Base-by-base conservation (phyloP, 768 basidiomycete genomes). In the Mycena vulgaris region DNA sequence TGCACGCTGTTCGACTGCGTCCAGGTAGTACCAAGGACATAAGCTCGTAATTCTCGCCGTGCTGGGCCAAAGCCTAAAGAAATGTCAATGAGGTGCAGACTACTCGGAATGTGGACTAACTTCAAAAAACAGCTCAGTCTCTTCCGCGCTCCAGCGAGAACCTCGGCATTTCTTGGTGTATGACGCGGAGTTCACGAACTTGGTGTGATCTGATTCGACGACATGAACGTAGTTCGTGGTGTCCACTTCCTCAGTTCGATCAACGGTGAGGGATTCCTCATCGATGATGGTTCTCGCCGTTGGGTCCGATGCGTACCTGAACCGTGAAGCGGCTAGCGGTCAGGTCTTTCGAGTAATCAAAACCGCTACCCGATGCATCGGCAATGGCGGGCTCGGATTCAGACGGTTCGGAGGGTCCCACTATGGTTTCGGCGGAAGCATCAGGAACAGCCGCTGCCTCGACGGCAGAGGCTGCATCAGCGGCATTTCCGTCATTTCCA, bases 41-140 rank as follows among this genome's bases (percentile, higher is more conserved):
- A 47, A 97, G 87, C 78, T 97, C 95, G 76, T 97, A 97, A 75
- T 97, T 96, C 78, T 96, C 94, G 35, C 95, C 95, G 73, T 95
- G 96, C 77, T 96, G 95, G 5, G 91, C 87, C 33, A 97, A 83
- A n/a, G 94, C 95, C 96, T 97, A 75, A n/a, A 60, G 35, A 49
- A 37, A 31, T 4, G 62, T 80, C n/a, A 70, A 17, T 39, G 3
- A 40, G 37, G 33, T 60, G n/a, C 72, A 45, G 28, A 14, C 68
- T 39, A 13, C 56, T 25, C 52, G 59, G 14, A 13, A 53, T 45
- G 45, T 27, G 48, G 3, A 80, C 92, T 74, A 75, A 96, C 95
- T 67, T 95, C 87, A 78, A 90, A 97, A 78, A 97, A 97, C 23
- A 91, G 79, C 64, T 96, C 95, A 0, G 96, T 97, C 80, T 97